These are phyloP conservation scores for Amyloporia xantha DNA, from an alignment of 768 basidiomycete genomes.

Conservation along the genomic window DNA sequence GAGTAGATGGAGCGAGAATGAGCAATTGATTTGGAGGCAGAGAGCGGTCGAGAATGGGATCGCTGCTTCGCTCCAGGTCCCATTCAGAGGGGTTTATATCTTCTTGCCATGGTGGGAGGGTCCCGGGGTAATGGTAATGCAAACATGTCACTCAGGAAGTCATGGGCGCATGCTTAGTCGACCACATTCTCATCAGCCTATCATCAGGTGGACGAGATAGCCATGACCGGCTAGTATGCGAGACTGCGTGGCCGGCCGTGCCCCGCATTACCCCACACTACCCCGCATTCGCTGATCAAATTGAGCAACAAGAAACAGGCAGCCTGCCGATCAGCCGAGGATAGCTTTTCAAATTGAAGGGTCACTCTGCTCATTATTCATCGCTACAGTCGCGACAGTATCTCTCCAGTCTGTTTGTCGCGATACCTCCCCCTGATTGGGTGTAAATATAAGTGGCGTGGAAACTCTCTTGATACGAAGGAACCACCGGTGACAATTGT, in stretches of 20 bases:
- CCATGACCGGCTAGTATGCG: not conserved
- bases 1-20: slow-evolving; percentile 12
- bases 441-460: too few species aligned
- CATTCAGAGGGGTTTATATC: slow-evolving; percentile 1
- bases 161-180: slow-evolving; percentile 14
- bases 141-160: slow-evolving; percentile 15
- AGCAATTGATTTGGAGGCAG: slow-evolving; percentile 7
- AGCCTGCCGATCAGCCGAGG: not conserved
- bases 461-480: too few species aligned
- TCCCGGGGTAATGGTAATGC: slow-evolving; percentile 6
- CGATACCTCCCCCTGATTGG: too few species aligned
- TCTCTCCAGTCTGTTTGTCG: too few species aligned
- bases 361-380: too few species aligned
- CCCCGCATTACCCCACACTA: slow-evolving; percentile 5
- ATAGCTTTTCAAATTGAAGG: too few species aligned
- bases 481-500: too few species aligned
- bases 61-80: not conserved
- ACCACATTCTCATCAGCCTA: slow-evolving; percentile 10
- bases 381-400: too few species aligned
- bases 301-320: not conserved
- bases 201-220: slow-evolving; percentile 14
- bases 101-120: not conserved
- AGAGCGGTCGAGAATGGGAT: slow-evolving; percentile 1
- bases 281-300: not conserved
- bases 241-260: not conserved